phyloP scores from a whole-genome alignment of 2,329 filamentous ascomycete species.

The Coniochaeta sp. region DNA sequence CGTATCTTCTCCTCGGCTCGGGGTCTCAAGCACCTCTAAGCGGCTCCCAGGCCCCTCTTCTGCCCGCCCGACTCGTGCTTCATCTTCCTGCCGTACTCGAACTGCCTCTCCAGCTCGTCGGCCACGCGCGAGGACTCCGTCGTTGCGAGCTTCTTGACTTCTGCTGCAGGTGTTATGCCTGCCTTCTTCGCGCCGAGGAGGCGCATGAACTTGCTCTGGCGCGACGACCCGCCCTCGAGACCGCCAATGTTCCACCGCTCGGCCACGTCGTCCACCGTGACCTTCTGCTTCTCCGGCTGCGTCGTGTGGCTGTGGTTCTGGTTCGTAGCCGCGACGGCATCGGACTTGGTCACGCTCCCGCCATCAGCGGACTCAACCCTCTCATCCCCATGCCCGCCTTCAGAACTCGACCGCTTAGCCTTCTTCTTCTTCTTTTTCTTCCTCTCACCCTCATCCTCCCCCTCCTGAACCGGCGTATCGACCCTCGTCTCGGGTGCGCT shows the following conservation, averaged over 20 bases:
- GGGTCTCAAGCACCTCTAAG: background rate
- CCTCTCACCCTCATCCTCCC: background rate
- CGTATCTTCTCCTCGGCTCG: background rate
- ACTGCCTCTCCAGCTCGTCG: constrained; percentile 49
- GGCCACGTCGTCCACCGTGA: constrained; percentile 15
- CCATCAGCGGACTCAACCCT: background rate
- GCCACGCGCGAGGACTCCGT: constrained; percentile 28
- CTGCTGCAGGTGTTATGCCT: constrained; percentile 17
- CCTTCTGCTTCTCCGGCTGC: constrained; percentile 13
- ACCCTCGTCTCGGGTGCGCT: background rate
- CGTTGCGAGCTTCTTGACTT: background rate
- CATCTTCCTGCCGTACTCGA: constrained; percentile 47
- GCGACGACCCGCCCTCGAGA: constrained; percentile 41
- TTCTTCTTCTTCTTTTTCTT: constrained; percentile 6
- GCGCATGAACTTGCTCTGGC: constrained; percentile 50
- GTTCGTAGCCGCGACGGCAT: constrained; percentile 12
- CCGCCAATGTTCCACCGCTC: constrained; percentile 47
- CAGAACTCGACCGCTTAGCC: constrained; percentile 13
- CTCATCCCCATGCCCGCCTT: constrained; percentile 4
- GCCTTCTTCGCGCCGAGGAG: constrained; percentile 47
- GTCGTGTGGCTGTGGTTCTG: constrained; percentile 7
- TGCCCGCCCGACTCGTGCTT: constrained; percentile 45
- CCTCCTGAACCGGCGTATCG: background rate
- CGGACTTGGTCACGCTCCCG: background rate
- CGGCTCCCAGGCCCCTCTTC: constrained; percentile 44